Conservation (phyloP, 2,329 filamentous ascomycete species). For the Pochonia chlamydosporia region DNA sequence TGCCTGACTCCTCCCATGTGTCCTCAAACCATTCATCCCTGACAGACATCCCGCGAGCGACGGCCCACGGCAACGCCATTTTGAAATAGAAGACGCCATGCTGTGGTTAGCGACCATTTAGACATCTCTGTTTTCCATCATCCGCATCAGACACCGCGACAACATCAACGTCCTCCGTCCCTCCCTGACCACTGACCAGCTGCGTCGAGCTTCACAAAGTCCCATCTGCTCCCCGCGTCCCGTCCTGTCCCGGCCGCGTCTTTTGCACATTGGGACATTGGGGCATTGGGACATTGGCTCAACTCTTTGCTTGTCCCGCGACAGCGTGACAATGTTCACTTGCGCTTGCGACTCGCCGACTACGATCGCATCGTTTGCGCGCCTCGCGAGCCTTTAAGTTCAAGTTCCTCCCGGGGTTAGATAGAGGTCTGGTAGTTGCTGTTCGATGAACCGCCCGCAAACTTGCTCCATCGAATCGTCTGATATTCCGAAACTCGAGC, state of each 20-base stretch:
- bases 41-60: neutral
- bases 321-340: constrained; percentile 19
- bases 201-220: no score
- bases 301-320: constrained; percentile 3
- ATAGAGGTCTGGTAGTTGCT: no score
- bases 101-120: neutral
- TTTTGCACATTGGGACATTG: neutral
- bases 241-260: constrained; percentile 5
- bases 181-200: neutral
- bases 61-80: neutral
- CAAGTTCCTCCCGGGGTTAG: no score
- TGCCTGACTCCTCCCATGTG: constrained; percentile 8
- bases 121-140: neutral
- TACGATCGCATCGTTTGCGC: constrained; percentile 11
- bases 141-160: neutral
- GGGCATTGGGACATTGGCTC: neutral
- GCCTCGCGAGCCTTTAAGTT: constrained; percentile 9
- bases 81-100: neutral
- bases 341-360: constrained; percentile 15
- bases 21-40: constrained; percentile 8
- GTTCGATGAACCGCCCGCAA: neutral
- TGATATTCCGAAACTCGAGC: neutral
- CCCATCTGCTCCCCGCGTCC: constrained; percentile 4
- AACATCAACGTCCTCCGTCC: neutral
- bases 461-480: neutral